These are phyloP conservation scores for Ceratocystis cubensis DNA, from an alignment of 2,329 filamentous ascomycete genomes.

Conservation along the genomic window DNA sequence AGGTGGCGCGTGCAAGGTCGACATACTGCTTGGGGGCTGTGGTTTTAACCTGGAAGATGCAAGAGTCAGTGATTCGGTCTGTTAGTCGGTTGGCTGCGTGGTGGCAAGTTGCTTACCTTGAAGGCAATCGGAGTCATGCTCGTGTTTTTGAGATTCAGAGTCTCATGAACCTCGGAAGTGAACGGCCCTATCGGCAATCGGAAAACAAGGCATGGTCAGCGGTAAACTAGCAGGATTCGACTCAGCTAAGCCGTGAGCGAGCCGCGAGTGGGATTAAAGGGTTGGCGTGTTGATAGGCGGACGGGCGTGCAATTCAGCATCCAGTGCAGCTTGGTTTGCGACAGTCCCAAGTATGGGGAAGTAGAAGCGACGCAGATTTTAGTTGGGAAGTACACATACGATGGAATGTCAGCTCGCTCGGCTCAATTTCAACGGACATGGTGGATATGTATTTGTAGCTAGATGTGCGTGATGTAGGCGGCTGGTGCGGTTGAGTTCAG, in stretches of 20 bases:
- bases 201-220: slow-evolving; percentile 6
- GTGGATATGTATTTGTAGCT: slow-evolving; percentile 26
- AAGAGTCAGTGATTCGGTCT: background rate
- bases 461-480: slow-evolving; percentile 7
- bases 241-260: background rate
- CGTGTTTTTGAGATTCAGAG: slow-evolving; percentile 52
- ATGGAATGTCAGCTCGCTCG: slow-evolving; percentile 81
- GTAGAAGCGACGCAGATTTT: slow-evolving; percentile 10
- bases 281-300: background rate
- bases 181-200: slow-evolving; percentile 44
- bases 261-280: background rate
- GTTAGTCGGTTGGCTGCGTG: background rate
- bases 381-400: slow-evolving; percentile 46
- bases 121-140: slow-evolving; percentile 52
- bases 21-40: slow-evolving; percentile 95
- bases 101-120: slow-evolving; percentile 42
- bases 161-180: slow-evolving; percentile 52
- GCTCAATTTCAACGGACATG: slow-evolving; percentile 95
- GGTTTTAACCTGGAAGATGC: slow-evolving; percentile 69
- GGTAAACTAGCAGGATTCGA: background rate
- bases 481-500: slow-evolving; percentile 8
- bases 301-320: background rate
- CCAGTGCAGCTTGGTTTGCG: background rate
- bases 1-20: background rate
- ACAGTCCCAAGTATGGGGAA: slow-evolving; percentile 6